These are phyloP conservation scores for Obelidium mucronatum DNA, from an alignment of 192 early-diverging fungal species.

Conservation along the genomic window DNA sequence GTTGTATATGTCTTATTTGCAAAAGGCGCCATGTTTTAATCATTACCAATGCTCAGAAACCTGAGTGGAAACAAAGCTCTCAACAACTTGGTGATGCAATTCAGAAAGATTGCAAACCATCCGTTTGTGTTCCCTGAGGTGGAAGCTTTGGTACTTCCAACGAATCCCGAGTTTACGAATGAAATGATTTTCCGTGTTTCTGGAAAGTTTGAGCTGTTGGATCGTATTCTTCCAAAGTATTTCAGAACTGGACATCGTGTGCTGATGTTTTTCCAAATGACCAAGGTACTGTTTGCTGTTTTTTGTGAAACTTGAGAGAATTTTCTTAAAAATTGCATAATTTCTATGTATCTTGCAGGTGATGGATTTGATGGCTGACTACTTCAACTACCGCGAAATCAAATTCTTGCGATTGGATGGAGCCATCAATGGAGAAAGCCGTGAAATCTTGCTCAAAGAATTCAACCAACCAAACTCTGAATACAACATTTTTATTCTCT, in stretches of 20 bases:
- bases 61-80: slow-evolving; percentile 74
- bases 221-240: slow-evolving; percentile 94
- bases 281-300: slow-evolving; percentile 35
- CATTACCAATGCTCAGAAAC: slow-evolving; percentile 24
- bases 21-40: background rate
- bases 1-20: no score
- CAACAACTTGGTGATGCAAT: slow-evolving; percentile 98
- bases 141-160: slow-evolving; percentile 81
- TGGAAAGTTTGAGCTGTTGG: slow-evolving; percentile 97
- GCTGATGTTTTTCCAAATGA: slow-evolving; percentile 74
- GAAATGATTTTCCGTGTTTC: slow-evolving; percentile 78
- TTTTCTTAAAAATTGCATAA: background rate
- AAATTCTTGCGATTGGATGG: slow-evolving; percentile 90
- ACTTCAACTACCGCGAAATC: slow-evolving; percentile 75
- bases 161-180: slow-evolving; percentile 15
- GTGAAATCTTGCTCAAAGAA: slow-evolving; percentile 74
- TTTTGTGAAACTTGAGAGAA: background rate
- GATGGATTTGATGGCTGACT: slow-evolving; percentile 99
- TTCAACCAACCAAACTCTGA: slow-evolving; percentile 87
- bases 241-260: slow-evolving; percentile 81
- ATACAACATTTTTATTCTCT: slow-evolving; percentile 89
- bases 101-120: slow-evolving; percentile 98
- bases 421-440: slow-evolving; percentile 87
- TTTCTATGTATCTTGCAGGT: slow-evolving; percentile 62
- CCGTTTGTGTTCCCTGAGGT: slow-evolving; percentile 97